These are phyloP conservation scores for Globomyces sp. DNA, from an alignment of 371 early-diverging fungal species.

Conservation along the genomic window DNA sequence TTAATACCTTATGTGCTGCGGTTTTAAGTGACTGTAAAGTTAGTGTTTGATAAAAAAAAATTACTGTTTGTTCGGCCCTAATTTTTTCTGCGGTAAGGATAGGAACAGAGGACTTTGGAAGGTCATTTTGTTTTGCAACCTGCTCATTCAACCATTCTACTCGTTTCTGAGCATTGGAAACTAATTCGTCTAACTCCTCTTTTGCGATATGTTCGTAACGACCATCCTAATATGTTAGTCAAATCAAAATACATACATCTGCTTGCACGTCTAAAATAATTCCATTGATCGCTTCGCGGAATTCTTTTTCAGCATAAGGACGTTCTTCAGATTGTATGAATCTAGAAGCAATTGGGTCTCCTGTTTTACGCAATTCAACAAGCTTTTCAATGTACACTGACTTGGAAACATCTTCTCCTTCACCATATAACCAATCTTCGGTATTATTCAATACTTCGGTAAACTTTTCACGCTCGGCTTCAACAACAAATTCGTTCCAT, in stretches of 20 bases:
- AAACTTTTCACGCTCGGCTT: conserved; percentile 70
- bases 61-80: conserved; percentile 49
- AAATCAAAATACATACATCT: conserved; percentile 42
- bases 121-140: conserved; percentile 68
- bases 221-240: conserved; percentile 49
- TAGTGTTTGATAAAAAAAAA: neutral
- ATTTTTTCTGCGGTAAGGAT: conserved; percentile 71
- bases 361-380: conserved; percentile 72
- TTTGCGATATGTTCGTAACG: conserved; percentile 84
- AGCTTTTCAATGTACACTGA: conserved; percentile 85
- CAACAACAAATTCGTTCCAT: conserved; percentile 73
- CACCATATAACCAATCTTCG: conserved; percentile 96
- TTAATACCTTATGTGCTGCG: neutral
- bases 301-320: conserved; percentile 74
- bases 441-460: conserved; percentile 65
- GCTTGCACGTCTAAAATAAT: conserved; percentile 68
- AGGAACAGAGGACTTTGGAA: conserved; percentile 74
- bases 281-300: conserved; percentile 74
- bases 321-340: conserved; percentile 83
- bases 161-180: conserved; percentile 70
- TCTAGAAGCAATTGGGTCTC: conserved; percentile 79
- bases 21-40: neutral
- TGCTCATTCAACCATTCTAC: conserved; percentile 86
- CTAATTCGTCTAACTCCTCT: conserved; percentile 81
- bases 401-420: conserved; percentile 92